Percentiles rank a stretch among this genome's conserved stretches.
These are phyloP conservation scores for Mortierella antarctica DNA, from an alignment of 192 early-diverging fungal species.

Conservation along the genomic window DNA sequence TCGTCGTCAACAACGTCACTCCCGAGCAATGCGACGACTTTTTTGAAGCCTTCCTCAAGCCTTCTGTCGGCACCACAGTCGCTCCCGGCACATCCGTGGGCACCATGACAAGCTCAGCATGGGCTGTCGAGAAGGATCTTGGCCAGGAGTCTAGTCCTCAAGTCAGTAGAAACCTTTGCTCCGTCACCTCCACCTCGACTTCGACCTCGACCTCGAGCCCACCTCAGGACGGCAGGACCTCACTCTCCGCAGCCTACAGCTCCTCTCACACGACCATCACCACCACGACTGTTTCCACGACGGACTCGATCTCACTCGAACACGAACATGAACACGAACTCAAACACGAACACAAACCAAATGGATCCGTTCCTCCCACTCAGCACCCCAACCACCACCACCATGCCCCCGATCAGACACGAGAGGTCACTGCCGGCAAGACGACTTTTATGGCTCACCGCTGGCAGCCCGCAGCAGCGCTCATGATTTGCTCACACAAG, in stretches of 20 bases:
- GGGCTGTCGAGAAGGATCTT: slow-evolving; percentile 21
- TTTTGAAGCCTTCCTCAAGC: slow-evolving; percentile 55
- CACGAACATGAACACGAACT: too few relatives aligned
- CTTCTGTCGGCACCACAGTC: slow-evolving; percentile 12
- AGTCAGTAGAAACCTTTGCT: background rate
- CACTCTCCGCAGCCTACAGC: too few relatives aligned
- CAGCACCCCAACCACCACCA: slow-evolving; percentile 14
- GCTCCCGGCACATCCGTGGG: too few relatives aligned
- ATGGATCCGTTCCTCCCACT: background rate
- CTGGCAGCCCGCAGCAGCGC: slow-evolving; percentile 54
- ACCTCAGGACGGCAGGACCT: too few relatives aligned
- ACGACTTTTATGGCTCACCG: slow-evolving; percentile 43
- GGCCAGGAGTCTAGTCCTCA: background rate
- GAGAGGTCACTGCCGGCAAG: slow-evolving; percentile 22
- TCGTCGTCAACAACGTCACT: slow-evolving; percentile 62
- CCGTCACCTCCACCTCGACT: background rate
- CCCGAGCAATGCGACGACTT: slow-evolving; percentile 53
- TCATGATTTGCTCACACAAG: slow-evolving; percentile 68
- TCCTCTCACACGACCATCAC: background rate
- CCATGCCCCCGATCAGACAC: background rate
- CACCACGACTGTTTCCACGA: background rate
- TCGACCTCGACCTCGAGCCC: slow-evolving; percentile 8
- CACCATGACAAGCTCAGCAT: background rate
- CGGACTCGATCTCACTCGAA: too few relatives aligned
- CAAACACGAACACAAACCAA: background rate